Evolutionary conservation across 768 basidiomycete genomes (phyloP), one percentile per base, ranked within the genome.

Genomic region (Psilocybe sp.): DNA sequence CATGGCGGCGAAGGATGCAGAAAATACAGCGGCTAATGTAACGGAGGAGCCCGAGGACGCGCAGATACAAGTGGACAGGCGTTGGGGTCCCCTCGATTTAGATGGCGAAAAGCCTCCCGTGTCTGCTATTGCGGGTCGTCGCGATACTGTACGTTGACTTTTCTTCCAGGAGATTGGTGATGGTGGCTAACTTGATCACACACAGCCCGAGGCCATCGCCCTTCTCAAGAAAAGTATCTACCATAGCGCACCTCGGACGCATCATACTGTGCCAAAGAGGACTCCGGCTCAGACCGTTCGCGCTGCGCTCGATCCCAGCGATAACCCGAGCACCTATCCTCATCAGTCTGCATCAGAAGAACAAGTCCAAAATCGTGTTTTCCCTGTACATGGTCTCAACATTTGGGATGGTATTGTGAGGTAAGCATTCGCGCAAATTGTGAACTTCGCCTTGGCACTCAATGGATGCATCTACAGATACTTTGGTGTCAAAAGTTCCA

Each of bases 31-130:
- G 23, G 13, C 32, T 34, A 44, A 16, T n/a, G 8, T 23, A 15
- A 41, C 46, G 34, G 48, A 50, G 42, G 52, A 53, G 3, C 57
- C 61, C 6, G 11, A 53, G 10, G 69, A 69, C 1, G 23, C 23
- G 23, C 51, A 58, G 11, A 74, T 75, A 33, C 71, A 76, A 54
- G 50, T 55, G 14, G 71, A 74, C 32, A 63, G 74, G 31, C 64
- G 78, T 20, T 77, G 73, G 77, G 80, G 80, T 0, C 81, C 81
- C 1, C 61, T 83, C 28, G 81, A 84, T 60, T 62, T 90, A 20
- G 77, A 77, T 12, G 79, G 78, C 5, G 90, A 93, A 68, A 67
- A 64, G 3, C 89, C 88, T 0, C 87, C 89, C 8, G 78, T 85
- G 2, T 81, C 76, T 34, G 84, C 86, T 2, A 87, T 92, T 47